Conservation (phyloP, 129 eudicot species). For the Ambrosia trifida region DNA sequence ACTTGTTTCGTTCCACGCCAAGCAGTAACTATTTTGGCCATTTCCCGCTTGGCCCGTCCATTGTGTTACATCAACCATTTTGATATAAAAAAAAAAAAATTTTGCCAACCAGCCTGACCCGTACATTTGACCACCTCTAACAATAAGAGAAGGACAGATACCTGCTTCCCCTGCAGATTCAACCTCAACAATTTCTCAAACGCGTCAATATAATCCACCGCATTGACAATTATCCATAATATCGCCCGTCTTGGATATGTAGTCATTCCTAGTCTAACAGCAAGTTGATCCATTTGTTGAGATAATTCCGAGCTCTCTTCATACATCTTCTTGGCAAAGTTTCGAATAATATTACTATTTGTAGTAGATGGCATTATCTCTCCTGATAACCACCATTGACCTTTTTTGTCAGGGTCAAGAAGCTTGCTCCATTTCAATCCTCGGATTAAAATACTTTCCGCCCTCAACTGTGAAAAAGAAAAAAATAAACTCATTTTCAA, state of each 20-base stretch:
- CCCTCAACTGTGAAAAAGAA: constrained; percentile 51
- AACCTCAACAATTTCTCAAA: constrained; percentile 81
- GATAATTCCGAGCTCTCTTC: constrained; percentile 58
- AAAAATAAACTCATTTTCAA: not conserved
- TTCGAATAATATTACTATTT: constrained; percentile 37
- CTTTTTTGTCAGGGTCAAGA: constrained; percentile 72
- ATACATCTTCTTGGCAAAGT: constrained; percentile 63
- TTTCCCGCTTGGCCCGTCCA: not conserved
- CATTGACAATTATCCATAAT: constrained; percentile 85
- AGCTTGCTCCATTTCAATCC: constrained; percentile 84
- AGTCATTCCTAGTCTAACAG: constrained; percentile 82
- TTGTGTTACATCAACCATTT: not conserved
- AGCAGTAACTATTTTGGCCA: not conserved
- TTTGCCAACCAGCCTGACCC: not conserved
- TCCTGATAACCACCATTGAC: constrained; percentile 85
- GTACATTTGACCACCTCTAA: not conserved
- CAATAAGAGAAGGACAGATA: constrained; percentile 8
- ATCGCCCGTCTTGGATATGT: constrained; percentile 86
- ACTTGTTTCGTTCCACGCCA: no score
- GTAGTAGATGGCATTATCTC: constrained; percentile 19
- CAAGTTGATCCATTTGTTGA: constrained; percentile 82
- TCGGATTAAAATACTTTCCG: constrained; percentile 53
- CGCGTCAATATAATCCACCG: constrained; percentile 81
- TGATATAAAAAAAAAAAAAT: not conserved
- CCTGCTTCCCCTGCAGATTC: constrained; percentile 91